Evolutionary conservation across 2,329 filamentous ascomycete genomes (phyloP), one percentile per base, ranked within the genome.

Genomic region (Sclerotinia glacialis): DNA sequence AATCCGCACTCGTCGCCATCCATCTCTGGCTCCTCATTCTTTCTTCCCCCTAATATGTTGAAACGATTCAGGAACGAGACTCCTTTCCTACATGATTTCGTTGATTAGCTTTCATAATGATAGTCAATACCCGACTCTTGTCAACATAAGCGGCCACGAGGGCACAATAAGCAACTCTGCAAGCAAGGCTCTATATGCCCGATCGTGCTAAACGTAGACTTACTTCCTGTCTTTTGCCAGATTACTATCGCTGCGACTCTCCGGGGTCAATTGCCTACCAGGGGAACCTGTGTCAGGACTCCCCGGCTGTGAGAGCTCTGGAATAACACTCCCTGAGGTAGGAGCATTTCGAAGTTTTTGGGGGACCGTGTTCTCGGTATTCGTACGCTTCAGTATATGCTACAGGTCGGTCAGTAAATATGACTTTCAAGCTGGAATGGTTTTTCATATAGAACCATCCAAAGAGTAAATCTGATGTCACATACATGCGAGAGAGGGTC

Each of bases 11-110:
- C 88, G 78, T 89, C 86, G 61, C 82, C 82, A 52, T 82, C 81
- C 66, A 85, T 83, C 37, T 83, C 80, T 53, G 70, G 49, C 21
- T 74, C 71, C 68, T 86, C 86, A 76, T 90, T 92, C 78, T 90
- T 96, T 80, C 92, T 93, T 68, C 83, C 84, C 69, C 85, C 84
- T 46, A 91, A 90, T 77, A 98, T 88, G 73, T 83, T 83, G 65
- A 89, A 83, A 65, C 93, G 90, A 77, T 92, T 96, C 37, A 99
- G 85, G 76, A 99, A 97, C 18, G 93, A 97, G 23, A 90, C 86
- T 37, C 91, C 89, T 80, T 97, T 97, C 78, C 90, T 96, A 74
- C 31, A 37, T 2, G 34, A 40, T 58, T n/a, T 23, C 14, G 16
- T 5, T 26, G 31, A 47, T 66, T 37, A 62, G 58, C 62, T 49